These are phyloP conservation scores for Penicillium paradoxum DNA, from an alignment of 495 filamentous ascomycete genomes.

Conservation along the genomic window DNA sequence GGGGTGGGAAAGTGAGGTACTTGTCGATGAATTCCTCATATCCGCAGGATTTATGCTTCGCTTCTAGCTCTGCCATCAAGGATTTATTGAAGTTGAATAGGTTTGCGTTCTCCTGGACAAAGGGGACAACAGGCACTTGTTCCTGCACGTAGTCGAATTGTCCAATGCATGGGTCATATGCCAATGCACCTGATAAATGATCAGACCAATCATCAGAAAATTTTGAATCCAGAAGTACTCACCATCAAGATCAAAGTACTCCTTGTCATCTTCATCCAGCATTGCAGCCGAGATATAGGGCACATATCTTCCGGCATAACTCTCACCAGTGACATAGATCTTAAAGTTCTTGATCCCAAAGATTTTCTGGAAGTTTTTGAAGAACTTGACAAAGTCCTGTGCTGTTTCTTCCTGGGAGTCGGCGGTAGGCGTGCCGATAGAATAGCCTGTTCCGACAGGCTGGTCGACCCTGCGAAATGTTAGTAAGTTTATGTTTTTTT, in stretches of 20 bases:
- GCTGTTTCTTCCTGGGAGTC: constrained; percentile 52
- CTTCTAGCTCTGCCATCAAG: constrained; percentile 45
- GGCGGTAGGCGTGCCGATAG: constrained; percentile 50
- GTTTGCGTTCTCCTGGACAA: constrained; percentile 46
- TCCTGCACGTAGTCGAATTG: constrained; percentile 38
- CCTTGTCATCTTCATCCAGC: constrained; percentile 44
- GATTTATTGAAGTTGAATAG: constrained; percentile 55
- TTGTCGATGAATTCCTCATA: constrained; percentile 52
- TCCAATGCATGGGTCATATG: constrained; percentile 41
- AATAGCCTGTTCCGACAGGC: constrained; percentile 55
- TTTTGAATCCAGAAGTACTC: neutral
- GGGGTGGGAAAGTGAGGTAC: constrained; percentile 53
- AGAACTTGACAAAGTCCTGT: constrained; percentile 57
- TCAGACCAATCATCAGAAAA: neutral
- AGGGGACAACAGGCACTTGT: constrained; percentile 43
- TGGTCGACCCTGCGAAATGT: constrained; percentile 43
- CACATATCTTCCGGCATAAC: constrained; percentile 53
- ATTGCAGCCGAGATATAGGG: constrained; percentile 52
- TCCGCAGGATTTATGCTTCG: constrained; percentile 49
- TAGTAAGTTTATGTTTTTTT: neutral
- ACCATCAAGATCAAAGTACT: constrained; percentile 46
- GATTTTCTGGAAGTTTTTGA: constrained; percentile 56
- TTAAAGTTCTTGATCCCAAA: constrained; percentile 58
- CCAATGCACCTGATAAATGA: constrained; percentile 28
- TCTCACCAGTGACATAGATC: constrained; percentile 59